Evolutionary conservation across 306 rosid species (phyloP), one percentile per base, ranked within the genome.

Genomic region (Lablab purpureus): DNA sequence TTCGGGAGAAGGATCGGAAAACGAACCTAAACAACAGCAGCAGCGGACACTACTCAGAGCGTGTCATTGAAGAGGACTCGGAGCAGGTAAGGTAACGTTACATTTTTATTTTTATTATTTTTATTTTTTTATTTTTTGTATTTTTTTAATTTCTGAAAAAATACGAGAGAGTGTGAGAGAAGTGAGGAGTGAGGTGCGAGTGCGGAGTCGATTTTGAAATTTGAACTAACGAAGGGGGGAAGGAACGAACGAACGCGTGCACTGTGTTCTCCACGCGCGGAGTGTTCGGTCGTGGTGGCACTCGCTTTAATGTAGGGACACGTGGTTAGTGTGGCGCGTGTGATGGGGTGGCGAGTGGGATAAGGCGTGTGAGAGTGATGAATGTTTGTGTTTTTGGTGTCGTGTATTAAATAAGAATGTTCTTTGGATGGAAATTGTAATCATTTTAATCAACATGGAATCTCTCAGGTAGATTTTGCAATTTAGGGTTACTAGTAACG

Each of bases 1-100:
- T 85, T 68, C 78, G 76, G 46, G 88, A 70, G 69, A 86, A 66
- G 67, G 95, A 88, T 78, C 87, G 85, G 87, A 84, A 82, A 41
- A 92, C 75, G 80, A 92, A 90, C 27, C 59, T 52, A 52, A 19
- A 21, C 25, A 51, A 21, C 10, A 17, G 10, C 21, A 7, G 15
- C 10, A 10, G n/a, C 71, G 27, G 2, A 27, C 71, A 59, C 66
- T 40, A 87, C 64, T 58, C 83, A 80, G 75, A 77, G 87, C 87
- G 88, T 91, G 76, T 66, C 95, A 91, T 91, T 15, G 71, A 67
- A 19, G 50, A 70, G 37, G 49, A n/a, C 37, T 27, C 23, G 37
- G 10, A 27, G 28, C 17, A 49, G 71, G 82, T 78, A n/a, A 71
- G 67, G 80, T 64, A 41, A 76, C 55, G 84, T 59, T 66, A 73